A percentile compares a stretch with the other conserved stretches of the same genome.
Conservation (phyloP, 2,329 filamentous ascomycete genomes). For the Davidsoniella eucalypti region DNA sequence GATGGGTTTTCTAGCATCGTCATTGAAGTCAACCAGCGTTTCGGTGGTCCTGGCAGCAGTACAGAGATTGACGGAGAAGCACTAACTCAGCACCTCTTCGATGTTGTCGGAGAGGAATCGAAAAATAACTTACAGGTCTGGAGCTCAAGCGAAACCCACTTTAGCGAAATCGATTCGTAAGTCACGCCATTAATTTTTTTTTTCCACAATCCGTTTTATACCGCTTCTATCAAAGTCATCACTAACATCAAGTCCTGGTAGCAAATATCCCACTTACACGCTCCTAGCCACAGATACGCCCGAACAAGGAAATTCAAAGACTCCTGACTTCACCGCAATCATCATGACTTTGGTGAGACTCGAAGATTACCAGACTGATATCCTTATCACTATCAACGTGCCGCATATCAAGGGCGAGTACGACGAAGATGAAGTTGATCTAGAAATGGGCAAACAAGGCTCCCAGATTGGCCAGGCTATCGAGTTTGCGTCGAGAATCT, state of each 20-base stretch:
- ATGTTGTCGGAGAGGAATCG: slow-evolving; percentile 45
- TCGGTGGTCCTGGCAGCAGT: slow-evolving; percentile 36
- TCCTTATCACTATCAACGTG: slow-evolving; percentile 76
- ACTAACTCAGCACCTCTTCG: slow-evolving; percentile 50
- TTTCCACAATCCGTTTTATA: neutral
- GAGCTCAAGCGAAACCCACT: slow-evolving; percentile 44
- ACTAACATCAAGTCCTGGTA: slow-evolving; percentile 15
- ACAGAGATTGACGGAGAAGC: slow-evolving; percentile 54
- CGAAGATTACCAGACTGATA: slow-evolving; percentile 57
- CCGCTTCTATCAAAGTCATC: no score
- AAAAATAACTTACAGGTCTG: slow-evolving; percentile 48
- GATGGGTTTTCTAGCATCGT: slow-evolving; percentile 76
- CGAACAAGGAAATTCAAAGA: slow-evolving; percentile 19
- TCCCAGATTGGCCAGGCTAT: slow-evolving; percentile 51
- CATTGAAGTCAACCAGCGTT: slow-evolving; percentile 76
- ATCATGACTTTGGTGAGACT: slow-evolving; percentile 64
- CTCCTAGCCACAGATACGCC: slow-evolving; percentile 49
- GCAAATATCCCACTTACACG: slow-evolving; percentile 41
- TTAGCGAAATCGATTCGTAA: slow-evolving; percentile 37
- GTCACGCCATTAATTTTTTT: slow-evolving; percentile 7
- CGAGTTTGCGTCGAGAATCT: slow-evolving; percentile 50
- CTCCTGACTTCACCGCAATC: slow-evolving; percentile 53
- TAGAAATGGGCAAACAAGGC: slow-evolving; percentile 47
- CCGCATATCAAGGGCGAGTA: slow-evolving; percentile 66
- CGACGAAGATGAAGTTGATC: slow-evolving; percentile 53